phyloP scores from a whole-genome alignment of 2,329 filamentous ascomycete genomes.

The Fusarium fujikuroi region DNA sequence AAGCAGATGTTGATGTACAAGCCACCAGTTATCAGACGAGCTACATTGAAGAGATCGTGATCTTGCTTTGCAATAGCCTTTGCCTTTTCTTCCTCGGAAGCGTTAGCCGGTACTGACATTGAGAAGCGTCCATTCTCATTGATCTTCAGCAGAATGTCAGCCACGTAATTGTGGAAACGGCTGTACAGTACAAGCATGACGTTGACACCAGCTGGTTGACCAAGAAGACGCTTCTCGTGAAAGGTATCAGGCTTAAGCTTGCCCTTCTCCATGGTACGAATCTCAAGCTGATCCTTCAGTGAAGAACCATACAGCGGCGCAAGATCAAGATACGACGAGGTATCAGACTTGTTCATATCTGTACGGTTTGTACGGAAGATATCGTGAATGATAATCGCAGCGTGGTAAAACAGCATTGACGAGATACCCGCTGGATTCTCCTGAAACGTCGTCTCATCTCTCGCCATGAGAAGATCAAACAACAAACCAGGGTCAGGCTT shows the following conservation, averaged over 20 bases:
- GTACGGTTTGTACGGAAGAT: conserved; percentile 60
- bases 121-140: conserved; percentile 73
- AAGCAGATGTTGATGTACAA: conserved; percentile 67
- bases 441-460: conserved; percentile 61
- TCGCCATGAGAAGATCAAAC: conserved; percentile 74
- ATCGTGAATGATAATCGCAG: conserved; percentile 65
- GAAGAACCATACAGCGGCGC: conserved; percentile 78
- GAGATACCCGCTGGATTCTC: conserved; percentile 79
- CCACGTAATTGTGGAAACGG: conserved; percentile 76
- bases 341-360: conserved; percentile 72
- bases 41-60: conserved; percentile 66
- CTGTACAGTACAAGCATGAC: conserved; percentile 75
- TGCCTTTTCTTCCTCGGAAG: conserved; percentile 43
- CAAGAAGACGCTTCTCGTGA: conserved; percentile 70
- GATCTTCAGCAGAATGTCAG: conserved; percentile 69
- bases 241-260: conserved; percentile 78
- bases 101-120: conserved; percentile 4
- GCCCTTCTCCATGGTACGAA: conserved; percentile 73
- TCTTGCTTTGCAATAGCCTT: conserved; percentile 56
- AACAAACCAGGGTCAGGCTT: conserved; percentile 73
- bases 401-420: conserved; percentile 79
- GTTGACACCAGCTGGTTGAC: conserved; percentile 76
- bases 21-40: conserved; percentile 57
- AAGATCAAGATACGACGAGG: conserved; percentile 80
- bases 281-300: conserved; percentile 68